A percentile compares a stretch with the other conserved stretches of the same genome.
Evolutionary conservation across 306 rosid genomes (phyloP).

Genomic region (Begonia masoniana): DNA sequence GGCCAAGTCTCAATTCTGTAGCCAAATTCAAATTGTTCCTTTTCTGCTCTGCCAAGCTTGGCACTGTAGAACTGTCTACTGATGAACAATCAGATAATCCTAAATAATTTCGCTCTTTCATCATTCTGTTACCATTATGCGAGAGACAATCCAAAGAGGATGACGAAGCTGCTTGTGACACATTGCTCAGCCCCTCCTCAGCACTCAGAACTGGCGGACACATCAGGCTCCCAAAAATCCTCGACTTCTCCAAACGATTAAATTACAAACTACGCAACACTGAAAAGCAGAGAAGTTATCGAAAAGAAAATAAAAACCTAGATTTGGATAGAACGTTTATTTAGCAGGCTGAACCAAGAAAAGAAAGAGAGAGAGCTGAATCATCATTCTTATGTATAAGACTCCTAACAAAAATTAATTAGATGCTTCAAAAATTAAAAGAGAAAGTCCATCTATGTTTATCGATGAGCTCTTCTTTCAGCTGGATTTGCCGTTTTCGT

Average conservation of each 20-base stretch:
- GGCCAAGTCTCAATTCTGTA: constrained; percentile 3
- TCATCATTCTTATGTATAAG: no score
- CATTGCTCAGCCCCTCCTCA: constrained; percentile 1
- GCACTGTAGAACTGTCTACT: background rate
- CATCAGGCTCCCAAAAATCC: background rate
- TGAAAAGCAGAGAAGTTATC: no score
- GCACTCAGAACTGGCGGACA: background rate
- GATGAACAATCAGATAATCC: constrained; percentile 1
- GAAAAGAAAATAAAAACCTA: no score
- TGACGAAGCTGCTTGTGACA: background rate
- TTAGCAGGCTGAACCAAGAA: no score
- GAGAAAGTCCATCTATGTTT: no score
- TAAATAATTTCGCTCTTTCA: background rate
- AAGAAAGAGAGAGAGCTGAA: no score
- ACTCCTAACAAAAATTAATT: no score
- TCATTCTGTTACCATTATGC: background rate
- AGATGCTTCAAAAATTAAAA: no score
- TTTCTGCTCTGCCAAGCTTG: background rate
- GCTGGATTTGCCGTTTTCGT: no score
- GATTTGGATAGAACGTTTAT: no score
- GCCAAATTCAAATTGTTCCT: background rate
- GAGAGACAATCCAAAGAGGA: background rate
- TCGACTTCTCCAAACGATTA: background rate
- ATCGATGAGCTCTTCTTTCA: no score
- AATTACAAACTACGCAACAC: no score